Evolutionary conservation across 139 green algal species (phyloP).

Genomic region (Micractinium sp.): DNA sequence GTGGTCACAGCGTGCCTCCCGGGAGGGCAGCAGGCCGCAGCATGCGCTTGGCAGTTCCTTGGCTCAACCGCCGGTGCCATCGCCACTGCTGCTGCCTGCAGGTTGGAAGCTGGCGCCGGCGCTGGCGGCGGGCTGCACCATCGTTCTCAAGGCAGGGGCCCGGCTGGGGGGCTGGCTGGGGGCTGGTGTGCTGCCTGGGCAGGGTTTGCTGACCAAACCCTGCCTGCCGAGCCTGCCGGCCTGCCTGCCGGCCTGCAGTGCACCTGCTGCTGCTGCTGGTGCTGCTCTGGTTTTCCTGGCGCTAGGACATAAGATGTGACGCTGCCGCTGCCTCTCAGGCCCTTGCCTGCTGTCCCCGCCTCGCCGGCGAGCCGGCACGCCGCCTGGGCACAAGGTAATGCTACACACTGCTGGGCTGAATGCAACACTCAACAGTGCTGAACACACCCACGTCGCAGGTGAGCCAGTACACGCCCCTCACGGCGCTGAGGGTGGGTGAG

Average conservation of each 20-base stretch:
- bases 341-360: too few relatives aligned
- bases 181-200: not conserved
- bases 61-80: not conserved
- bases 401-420: too few relatives aligned
- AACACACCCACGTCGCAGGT: not conserved
- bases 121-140: conserved; percentile 52
- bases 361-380: too few relatives aligned
- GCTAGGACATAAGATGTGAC: too few relatives aligned
- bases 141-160: conserved; percentile 58
- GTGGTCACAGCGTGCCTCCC: too few relatives aligned
- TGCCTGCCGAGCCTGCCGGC: not conserved
- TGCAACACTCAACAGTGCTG: too few relatives aligned
- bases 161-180: conserved; percentile 1
- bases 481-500: conserved; percentile 64
- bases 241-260: not conserved
- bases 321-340: too few relatives aligned
- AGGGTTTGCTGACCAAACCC: too few relatives aligned
- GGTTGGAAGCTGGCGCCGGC: conserved; percentile 73
- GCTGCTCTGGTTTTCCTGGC: not conserved
- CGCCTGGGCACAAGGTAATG: too few relatives aligned
- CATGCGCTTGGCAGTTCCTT: not conserved
- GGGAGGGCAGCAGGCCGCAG: too few relatives aligned
- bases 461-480: conserved; percentile 69
- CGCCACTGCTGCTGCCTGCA: not conserved
- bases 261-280: not conserved